Evolutionary conservation across 345 rosid genomes (phyloP).

Genomic region (Moringa oleifera): DNA sequence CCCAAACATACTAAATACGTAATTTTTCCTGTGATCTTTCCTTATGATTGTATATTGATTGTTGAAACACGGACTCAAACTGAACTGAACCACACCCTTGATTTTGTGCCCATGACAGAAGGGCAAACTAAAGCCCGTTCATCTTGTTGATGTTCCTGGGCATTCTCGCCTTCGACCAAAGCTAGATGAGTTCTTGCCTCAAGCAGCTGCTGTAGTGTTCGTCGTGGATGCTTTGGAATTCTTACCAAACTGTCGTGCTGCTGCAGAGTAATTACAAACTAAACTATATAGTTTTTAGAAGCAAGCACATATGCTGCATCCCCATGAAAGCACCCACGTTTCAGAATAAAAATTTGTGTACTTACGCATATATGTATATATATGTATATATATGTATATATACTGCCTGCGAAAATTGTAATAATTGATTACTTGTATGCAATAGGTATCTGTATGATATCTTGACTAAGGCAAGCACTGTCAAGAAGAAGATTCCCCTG

Average conservation of each 20-base stretch:
- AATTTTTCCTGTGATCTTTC: background rate
- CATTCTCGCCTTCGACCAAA: constrained; percentile 83
- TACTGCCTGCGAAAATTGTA: constrained; percentile 1
- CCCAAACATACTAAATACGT: no score
- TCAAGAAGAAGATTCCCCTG: constrained; percentile 70
- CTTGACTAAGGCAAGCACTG: constrained; percentile 68
- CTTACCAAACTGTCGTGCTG: constrained; percentile 65
- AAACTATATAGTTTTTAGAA: background rate
- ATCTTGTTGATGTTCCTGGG: constrained; percentile 93
- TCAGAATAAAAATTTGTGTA: no score
- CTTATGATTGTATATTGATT: background rate
- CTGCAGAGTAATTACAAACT: constrained; percentile 62
- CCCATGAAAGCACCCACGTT: no score
- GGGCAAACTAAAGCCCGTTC: constrained; percentile 69
- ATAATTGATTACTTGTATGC: constrained; percentile 13
- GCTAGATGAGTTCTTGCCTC: constrained; percentile 73
- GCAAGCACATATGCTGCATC: background rate
- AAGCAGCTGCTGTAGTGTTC: constrained; percentile 83
- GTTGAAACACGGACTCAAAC: background rate
- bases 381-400: no score
- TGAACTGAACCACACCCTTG: background rate
- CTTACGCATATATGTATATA: no score
- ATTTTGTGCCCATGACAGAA: constrained; percentile 34
- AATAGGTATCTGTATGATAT: constrained; percentile 83
- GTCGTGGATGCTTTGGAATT: constrained; percentile 89